A percentile compares a stretch with the other conserved stretches of the same genome.
These are phyloP conservation scores for Lentinula edodes DNA, from an alignment of 768 basidiomycete genomes.

Conservation along the genomic window DNA sequence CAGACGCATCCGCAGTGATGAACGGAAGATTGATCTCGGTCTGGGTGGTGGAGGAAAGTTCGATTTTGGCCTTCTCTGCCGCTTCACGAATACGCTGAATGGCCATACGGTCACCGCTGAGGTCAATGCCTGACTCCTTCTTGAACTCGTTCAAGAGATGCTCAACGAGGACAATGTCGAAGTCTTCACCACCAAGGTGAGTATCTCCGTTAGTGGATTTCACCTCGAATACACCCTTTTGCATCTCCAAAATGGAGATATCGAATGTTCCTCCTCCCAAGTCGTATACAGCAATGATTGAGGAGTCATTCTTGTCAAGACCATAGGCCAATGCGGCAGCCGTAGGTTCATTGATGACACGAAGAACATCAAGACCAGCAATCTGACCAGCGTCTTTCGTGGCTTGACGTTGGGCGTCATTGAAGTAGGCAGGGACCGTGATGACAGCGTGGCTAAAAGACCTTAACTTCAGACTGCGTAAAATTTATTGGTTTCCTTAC, in stretches of 20 bases:
- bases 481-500: conserved; percentile 46
- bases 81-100: conserved; percentile 99
- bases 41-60: conserved; percentile 89
- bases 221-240: conserved; percentile 99
- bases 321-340: conserved; percentile 98
- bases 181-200: conserved; percentile 94
- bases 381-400: conserved; percentile 98
- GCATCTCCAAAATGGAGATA: conserved; percentile 99
- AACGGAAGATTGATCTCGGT: conserved; percentile 98
- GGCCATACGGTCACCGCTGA: conserved; percentile 87
- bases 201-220: conserved; percentile 99
- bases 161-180: conserved; percentile 86
- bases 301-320: conserved; percentile 80
- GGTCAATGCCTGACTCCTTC: conserved; percentile 82
- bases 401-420: conserved; percentile 98
- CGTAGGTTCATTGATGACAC: conserved; percentile 98
- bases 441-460: conserved; percentile 72
- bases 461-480: conserved; percentile 1
- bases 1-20: conserved; percentile 93
- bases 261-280: conserved; percentile 98
- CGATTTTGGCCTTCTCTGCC: conserved; percentile 99
- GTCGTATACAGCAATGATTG: conserved; percentile 96
- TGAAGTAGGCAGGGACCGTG: conserved; percentile 98
- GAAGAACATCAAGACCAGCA: conserved; percentile 94
- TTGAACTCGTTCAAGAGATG: conserved; percentile 89